Percentiles rank a stretch among this genome's conserved stretches.
phyloP scores from a whole-genome alignment of 768 basidiomycete species.

The Coprinopsis marcescibilis region DNA sequence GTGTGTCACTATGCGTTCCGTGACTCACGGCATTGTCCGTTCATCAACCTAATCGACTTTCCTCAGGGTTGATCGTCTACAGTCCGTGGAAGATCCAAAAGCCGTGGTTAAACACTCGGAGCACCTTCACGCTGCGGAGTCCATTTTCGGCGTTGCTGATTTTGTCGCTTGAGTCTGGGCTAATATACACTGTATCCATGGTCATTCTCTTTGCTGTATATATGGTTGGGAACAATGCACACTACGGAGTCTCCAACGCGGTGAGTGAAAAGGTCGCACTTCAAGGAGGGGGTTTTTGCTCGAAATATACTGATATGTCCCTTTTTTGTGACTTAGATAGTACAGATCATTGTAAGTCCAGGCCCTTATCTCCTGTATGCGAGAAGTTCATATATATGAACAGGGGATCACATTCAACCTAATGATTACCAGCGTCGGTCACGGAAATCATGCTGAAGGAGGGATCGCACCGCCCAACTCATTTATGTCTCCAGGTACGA shows the following conservation, averaged over 20 bases:
- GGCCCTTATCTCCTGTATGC: background rate
- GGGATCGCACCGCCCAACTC: too few species aligned
- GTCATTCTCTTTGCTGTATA: constrained; percentile 30
- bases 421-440: constrained; percentile 24
- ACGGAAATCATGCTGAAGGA: too few species aligned
- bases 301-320: too few species aligned
- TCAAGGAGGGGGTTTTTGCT: too few species aligned
- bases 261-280: constrained; percentile 19
- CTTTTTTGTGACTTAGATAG: too few species aligned
- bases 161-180: constrained; percentile 33
- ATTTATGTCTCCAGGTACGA: too few species aligned
- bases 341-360: constrained; percentile 34
- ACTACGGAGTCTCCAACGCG: constrained; percentile 32
- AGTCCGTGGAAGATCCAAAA: constrained; percentile 30
- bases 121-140: constrained; percentile 12
- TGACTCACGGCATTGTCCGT: too few species aligned
- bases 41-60: too few species aligned
- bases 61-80: constrained; percentile 30
- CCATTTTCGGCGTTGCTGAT: constrained; percentile 25
- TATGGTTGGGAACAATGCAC: constrained; percentile 29
- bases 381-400: background rate
- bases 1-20: constrained; percentile 21
- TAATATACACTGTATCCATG: constrained; percentile 32
- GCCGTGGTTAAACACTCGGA: constrained; percentile 20
- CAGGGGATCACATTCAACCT: constrained; percentile 30